These are phyloP conservation scores for Podospora pseudopauciseta DNA, from an alignment of 495 filamentous ascomycete genomes.

Conservation along the genomic window DNA sequence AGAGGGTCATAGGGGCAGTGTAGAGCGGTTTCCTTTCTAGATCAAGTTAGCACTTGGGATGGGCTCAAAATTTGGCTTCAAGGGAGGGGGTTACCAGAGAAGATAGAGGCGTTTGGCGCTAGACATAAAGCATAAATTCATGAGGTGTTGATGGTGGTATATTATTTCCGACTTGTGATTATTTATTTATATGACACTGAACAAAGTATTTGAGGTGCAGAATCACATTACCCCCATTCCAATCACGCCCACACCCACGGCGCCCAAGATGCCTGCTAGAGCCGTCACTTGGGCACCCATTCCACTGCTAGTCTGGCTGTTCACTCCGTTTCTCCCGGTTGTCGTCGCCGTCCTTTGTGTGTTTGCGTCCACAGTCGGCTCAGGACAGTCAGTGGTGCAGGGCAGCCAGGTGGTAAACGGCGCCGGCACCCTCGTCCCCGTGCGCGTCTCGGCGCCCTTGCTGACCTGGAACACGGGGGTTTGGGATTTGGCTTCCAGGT, in stretches of 20 bases:
- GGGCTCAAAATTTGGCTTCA: not conserved
- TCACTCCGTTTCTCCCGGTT: not conserved
- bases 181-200: not conserved
- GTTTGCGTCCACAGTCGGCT: not conserved
- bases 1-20: not conserved
- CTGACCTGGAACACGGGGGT: constrained; percentile 44
- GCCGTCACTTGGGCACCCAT: not conserved
- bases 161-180: not conserved
- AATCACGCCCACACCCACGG: constrained; percentile 9
- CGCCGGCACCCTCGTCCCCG: constrained; percentile 17
- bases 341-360: not conserved
- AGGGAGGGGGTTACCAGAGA: not conserved
- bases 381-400: constrained; percentile 21
- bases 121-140: not conserved
- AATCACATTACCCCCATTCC: constrained; percentile 1
- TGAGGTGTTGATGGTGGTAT: not conserved
- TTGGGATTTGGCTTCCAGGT: constrained; percentile 39
- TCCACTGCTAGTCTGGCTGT: not conserved
- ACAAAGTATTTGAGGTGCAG: not conserved
- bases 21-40: not conserved
- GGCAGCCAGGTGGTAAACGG: constrained; percentile 41
- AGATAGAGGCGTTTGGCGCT: not conserved
- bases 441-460: constrained; percentile 32
- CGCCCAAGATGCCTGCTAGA: constrained; percentile 1
- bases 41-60: not conserved